phyloP scores from a whole-genome alignment of 2,329 filamentous ascomycete genomes.

The Curvularia lunata region DNA sequence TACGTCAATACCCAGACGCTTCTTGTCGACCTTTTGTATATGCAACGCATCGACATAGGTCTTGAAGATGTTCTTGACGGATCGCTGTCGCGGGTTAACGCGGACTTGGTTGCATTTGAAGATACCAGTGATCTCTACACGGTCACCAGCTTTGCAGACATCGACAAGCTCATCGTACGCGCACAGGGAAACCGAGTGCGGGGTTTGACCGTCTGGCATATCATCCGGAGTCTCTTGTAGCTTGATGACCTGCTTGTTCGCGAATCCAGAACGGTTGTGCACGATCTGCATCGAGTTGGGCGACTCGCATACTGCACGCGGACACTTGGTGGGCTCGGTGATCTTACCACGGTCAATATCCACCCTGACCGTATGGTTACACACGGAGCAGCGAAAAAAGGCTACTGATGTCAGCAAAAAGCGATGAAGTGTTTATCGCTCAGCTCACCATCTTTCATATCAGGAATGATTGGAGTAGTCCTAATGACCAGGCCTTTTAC shows the following conservation, averaged over 20 bases:
- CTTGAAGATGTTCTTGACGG: constrained; percentile 95
- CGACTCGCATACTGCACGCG: constrained; percentile 77
- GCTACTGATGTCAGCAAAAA: constrained; percentile 56
- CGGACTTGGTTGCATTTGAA: constrained; percentile 94
- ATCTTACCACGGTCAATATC: constrained; percentile 96
- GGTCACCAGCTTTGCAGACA: constrained; percentile 96
- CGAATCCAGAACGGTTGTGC: constrained; percentile 92
- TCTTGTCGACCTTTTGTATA: constrained; percentile 95
- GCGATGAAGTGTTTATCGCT: neutral
- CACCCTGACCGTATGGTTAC: constrained; percentile 88
- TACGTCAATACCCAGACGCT: constrained; percentile 86
- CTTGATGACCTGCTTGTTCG: constrained; percentile 99
- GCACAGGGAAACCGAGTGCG: constrained; percentile 94
- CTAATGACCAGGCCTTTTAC: constrained; percentile 97
- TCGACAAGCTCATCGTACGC: constrained; percentile 97
- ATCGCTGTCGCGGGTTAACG: constrained; percentile 89
- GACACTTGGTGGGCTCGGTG: constrained; percentile 88
- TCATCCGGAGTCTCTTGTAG: constrained; percentile 96
- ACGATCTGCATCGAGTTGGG: constrained; percentile 98
- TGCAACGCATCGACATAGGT: constrained; percentile 96
- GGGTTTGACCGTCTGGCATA: constrained; percentile 93
- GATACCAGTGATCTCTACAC: constrained; percentile 93
- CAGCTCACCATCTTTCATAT: constrained; percentile 82
- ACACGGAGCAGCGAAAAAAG: constrained; percentile 94
- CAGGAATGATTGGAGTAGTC: constrained; percentile 93